Conservation (phyloP, 441 rosid species). For the Mallotus repandus region DNA sequence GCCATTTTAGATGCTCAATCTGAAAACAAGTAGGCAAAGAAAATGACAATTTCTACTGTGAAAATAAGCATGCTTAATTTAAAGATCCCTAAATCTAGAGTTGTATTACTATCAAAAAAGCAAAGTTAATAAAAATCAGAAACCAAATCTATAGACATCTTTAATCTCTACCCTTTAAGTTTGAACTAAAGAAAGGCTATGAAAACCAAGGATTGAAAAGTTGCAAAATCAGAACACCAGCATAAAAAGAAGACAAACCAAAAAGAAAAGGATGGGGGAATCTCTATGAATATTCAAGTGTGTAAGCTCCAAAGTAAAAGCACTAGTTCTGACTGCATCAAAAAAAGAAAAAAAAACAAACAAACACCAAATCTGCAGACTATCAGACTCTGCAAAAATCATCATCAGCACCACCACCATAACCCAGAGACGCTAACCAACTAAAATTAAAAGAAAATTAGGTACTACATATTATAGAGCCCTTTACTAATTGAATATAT, state of each 20-base stretch:
- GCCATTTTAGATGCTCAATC: not conserved
- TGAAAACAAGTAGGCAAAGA: not conserved
- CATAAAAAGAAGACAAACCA: slow-evolving; percentile 19
- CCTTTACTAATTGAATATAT: no score
- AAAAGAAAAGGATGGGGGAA: slow-evolving; percentile 15
- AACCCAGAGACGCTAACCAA: no score
- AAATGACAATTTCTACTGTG: not conserved
- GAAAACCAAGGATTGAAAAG: slow-evolving; percentile 15
- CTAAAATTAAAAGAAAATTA: no score
- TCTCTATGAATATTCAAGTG: slow-evolving; percentile 26
- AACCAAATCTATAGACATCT: slow-evolving; percentile 1
- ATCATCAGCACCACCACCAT: no score
- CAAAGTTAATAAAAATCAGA: not conserved
- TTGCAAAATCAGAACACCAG: slow-evolving; percentile 18
- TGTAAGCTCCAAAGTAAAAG: slow-evolving; percentile 13
- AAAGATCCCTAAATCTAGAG: slow-evolving; percentile 17
- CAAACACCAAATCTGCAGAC: no score
- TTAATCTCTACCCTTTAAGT: not conserved
- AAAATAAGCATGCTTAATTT: not conserved
- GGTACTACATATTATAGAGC: no score
- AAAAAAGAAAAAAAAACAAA: no score
- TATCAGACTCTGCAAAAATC: no score
- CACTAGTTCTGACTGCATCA: not conserved
- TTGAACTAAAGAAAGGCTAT: slow-evolving; percentile 5
- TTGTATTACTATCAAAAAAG: no score